Evolutionary conservation across 2,329 filamentous ascomycete species (phyloP).

Genomic region (Diaporthe sp.): DNA sequence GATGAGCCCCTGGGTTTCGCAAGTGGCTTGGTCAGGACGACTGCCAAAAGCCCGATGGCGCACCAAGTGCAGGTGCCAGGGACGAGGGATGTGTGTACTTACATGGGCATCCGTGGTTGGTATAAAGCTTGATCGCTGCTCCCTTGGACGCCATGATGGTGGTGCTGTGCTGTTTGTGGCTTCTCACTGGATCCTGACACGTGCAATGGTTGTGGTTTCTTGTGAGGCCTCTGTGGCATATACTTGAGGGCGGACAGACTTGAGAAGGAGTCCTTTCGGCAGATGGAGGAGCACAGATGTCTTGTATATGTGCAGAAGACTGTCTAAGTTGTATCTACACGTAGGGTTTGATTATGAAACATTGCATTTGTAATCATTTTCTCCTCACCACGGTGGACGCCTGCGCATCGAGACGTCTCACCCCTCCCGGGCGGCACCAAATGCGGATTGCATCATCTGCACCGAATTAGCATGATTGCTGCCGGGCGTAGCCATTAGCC

Average conservation of each 20-base stretch:
- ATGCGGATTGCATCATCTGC: conserved; percentile 38
- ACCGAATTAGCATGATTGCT: conserved; percentile 11
- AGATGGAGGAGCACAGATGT: neutral
- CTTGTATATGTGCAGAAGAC: neutral
- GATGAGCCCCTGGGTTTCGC: conserved; percentile 70
- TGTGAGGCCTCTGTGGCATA: too few relatives aligned
- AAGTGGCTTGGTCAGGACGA: neutral
- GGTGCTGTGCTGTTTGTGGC: neutral
- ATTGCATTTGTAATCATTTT: conserved; percentile 31
- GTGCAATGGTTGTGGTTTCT: neutral
- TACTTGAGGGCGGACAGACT: neutral
- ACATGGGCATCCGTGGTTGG: conserved; percentile 78
- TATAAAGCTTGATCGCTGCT: conserved; percentile 76
- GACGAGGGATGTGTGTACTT: conserved; percentile 37
- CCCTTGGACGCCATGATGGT: conserved; percentile 48
- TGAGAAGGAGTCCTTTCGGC: too few relatives aligned
- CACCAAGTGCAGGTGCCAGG: neutral
- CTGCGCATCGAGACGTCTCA: conserved; percentile 4
- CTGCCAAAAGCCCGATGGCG: neutral
- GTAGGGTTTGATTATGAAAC: neutral
- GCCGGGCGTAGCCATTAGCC: neutral
- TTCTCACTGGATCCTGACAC: neutral
- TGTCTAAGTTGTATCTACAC: neutral
- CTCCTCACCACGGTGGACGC: neutral
- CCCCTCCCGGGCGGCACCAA: conserved; percentile 28